Evolutionary conservation across 2,329 filamentous ascomycete species (phyloP).

Genomic region (Verticillium dahliae): DNA sequence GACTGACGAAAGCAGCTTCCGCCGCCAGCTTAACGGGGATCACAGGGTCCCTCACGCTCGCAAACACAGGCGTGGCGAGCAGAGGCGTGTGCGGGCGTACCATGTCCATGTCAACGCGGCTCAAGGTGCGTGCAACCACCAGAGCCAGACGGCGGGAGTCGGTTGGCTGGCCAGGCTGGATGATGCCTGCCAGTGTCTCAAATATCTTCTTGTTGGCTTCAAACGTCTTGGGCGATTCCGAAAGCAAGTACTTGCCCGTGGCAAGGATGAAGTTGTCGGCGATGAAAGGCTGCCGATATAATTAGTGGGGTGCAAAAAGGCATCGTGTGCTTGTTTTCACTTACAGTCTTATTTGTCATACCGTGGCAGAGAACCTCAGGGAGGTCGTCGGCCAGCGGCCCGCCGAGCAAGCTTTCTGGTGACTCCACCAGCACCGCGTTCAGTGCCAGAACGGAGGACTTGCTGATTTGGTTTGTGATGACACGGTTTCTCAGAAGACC

Average conservation of each 20-base stretch:
- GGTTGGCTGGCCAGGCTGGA: constrained; percentile 69
- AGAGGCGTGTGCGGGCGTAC: constrained; percentile 74
- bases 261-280: constrained; percentile 85
- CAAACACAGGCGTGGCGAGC: constrained; percentile 80
- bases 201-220: constrained; percentile 77
- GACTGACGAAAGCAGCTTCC: constrained; percentile 85
- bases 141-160: constrained; percentile 83
- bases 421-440: constrained; percentile 86
- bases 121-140: constrained; percentile 81
- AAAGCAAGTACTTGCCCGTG: constrained; percentile 82
- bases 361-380: constrained; percentile 73
- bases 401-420: constrained; percentile 60
- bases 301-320: constrained; percentile 12
- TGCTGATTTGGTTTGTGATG: constrained; percentile 68
- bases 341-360: constrained; percentile 68
- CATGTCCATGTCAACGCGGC: constrained; percentile 71
- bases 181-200: constrained; percentile 65
- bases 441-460: constrained; percentile 75
- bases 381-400: constrained; percentile 64
- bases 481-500: constrained; percentile 62
- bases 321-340: constrained; percentile 16
- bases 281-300: constrained; percentile 58
- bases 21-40: constrained; percentile 95
- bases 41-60: constrained; percentile 80
- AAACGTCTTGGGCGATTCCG: constrained; percentile 60